phyloP scores from a whole-genome alignment of 768 basidiomycete species.

The Lactarius hengduanensis region DNA sequence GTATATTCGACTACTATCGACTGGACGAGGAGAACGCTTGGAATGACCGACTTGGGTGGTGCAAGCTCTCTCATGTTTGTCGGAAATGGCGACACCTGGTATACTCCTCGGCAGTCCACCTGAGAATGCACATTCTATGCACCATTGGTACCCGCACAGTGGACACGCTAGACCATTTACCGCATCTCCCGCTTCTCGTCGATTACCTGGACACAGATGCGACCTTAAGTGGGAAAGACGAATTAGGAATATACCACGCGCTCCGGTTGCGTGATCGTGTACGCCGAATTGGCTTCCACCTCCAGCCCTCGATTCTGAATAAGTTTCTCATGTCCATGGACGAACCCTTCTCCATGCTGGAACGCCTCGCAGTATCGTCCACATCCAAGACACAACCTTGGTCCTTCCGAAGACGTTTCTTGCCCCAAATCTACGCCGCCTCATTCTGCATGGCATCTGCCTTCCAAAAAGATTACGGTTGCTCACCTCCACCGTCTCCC shows the following conservation, averaged over 20 bases:
- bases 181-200: neutral
- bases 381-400: neutral
- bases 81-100: neutral
- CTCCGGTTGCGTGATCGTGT: neutral
- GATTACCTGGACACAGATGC: neutral
- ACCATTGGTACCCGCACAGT: neutral
- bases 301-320: neutral
- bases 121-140: neutral
- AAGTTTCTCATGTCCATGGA: neutral
- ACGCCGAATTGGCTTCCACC: neutral
- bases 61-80: neutral
- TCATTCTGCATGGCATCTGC: accelerated
- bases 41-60: neutral
- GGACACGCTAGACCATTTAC: neutral
- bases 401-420: neutral
- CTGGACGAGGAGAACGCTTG: neutral
- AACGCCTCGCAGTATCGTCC: neutral
- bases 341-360: neutral
- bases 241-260: neutral
- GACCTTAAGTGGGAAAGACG: neutral
- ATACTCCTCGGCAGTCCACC: neutral
- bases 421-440: neutral
- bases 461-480: neutral
- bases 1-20: neutral
- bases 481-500: neutral